These are phyloP conservation scores for Penicillium silybi DNA, from an alignment of 495 filamentous ascomycete genomes.

Conservation along the genomic window DNA sequence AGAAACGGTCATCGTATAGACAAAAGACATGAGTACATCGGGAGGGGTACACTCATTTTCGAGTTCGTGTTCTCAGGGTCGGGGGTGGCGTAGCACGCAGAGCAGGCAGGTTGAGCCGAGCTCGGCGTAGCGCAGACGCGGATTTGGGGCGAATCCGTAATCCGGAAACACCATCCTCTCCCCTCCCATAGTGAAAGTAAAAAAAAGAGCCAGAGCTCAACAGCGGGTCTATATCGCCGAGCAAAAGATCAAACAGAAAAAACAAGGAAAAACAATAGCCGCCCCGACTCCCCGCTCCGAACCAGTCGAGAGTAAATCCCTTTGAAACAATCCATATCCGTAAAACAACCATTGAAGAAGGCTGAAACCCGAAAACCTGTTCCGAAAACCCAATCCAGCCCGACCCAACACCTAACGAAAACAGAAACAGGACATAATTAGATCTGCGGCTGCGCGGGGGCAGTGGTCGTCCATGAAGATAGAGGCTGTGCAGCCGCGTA, in stretches of 20 bases:
- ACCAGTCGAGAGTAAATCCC: not conserved
- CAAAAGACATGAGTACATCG: conserved; percentile 18
- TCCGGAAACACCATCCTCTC: conserved; percentile 13
- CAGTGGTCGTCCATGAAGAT: conserved; percentile 40
- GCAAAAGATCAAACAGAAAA: conserved; percentile 6
- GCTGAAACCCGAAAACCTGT: not conserved
- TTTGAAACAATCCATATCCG: not conserved
- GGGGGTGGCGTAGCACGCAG: not conserved
- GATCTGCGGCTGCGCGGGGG: conserved; percentile 43
- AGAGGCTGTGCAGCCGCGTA: conserved; percentile 34
- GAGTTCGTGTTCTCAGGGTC: not conserved
- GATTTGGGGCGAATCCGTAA: too few relatives aligned
- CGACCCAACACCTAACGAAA: conserved; percentile 4
- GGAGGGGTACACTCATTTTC: not conserved
- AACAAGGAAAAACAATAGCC: conserved; percentile 1
- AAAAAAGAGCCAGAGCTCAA: conserved; percentile 6
- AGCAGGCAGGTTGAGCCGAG: too few relatives aligned
- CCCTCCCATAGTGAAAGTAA: conserved; percentile 12
- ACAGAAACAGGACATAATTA: conserved; percentile 19
- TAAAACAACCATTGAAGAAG: not conserved
- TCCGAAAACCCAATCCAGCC: not conserved
- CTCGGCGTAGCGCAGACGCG: too few relatives aligned
- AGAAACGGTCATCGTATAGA: conserved; percentile 7
- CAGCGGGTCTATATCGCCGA: not conserved
- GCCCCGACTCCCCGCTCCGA: not conserved